These are phyloP conservation scores for Colletotrichum cordylinicola DNA, from an alignment of 2,329 filamentous ascomycete genomes.

Conservation along the genomic window DNA sequence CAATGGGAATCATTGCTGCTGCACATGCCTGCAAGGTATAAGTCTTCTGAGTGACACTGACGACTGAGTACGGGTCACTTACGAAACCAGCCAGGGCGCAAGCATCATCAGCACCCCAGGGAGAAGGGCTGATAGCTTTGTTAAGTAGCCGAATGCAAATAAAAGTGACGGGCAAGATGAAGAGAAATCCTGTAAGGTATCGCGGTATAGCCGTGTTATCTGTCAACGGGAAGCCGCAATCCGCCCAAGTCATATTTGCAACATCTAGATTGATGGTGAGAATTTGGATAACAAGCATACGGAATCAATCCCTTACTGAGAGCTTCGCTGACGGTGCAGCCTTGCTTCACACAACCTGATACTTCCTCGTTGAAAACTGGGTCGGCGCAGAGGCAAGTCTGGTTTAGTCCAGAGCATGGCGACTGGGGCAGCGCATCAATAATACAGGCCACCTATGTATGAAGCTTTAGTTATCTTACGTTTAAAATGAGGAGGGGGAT, in stretches of 20 bases:
- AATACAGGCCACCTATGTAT: background rate
- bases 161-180: background rate
- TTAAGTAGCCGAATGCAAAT: background rate
- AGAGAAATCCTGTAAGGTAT: background rate
- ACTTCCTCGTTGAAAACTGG: background rate
- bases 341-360: background rate
- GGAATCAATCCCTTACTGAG: background rate
- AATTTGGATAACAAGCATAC: background rate
- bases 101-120: background rate
- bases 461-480: fast-evolving
- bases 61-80: background rate
- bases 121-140: background rate
- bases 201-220: background rate
- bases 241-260: background rate
- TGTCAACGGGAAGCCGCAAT: background rate
- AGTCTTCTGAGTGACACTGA: background rate
- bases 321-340: background rate
- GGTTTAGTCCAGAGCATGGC: background rate
- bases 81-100: background rate
- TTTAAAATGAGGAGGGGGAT: background rate
- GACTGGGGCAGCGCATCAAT: background rate
- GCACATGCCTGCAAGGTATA: background rate
- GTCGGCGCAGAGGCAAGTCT: background rate
- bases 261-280: background rate
- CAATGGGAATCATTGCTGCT: background rate